phyloP scores from a whole-genome alignment of 2,329 filamentous ascomycete genomes.

The Xylaria sp. region DNA sequence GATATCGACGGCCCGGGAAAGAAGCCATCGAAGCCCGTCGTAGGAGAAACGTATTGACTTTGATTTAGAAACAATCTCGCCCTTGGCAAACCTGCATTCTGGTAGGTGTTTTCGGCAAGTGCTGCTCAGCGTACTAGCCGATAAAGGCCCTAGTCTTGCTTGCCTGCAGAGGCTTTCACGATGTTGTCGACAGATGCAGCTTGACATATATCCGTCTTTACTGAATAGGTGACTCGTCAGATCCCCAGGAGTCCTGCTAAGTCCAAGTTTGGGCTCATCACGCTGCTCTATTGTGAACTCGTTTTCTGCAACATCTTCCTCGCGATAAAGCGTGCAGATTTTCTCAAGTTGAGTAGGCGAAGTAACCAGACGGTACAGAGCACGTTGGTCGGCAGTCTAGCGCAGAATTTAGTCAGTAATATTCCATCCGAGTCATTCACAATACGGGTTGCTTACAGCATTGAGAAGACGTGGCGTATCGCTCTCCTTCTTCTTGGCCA shows the following conservation, averaged over 20 bases:
- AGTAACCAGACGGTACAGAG: constrained; percentile 1
- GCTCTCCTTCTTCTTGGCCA: background rate
- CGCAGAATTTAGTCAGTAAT: background rate
- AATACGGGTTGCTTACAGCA: background rate
- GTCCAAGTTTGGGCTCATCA: background rate
- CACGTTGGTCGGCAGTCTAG: constrained; percentile 15
- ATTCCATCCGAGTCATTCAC: background rate
- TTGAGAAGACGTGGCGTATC: background rate
- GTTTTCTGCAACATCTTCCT: background rate
- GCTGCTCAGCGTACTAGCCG: background rate
- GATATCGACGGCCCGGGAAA: background rate
- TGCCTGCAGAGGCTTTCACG: background rate
- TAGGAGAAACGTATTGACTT: constrained; percentile 6
- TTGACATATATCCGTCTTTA: background rate
- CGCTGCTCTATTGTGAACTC: constrained; percentile 1
- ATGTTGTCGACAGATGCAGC: background rate
- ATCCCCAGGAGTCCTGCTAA: background rate
- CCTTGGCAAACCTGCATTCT: constrained; percentile 20
- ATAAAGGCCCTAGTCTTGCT: background rate
- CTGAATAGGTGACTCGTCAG: background rate
- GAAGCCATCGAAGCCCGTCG: constrained; percentile 2
- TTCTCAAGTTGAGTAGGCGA: constrained; percentile 13
- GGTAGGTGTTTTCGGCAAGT: constrained; percentile 6
- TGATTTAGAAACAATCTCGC: constrained; percentile 15
- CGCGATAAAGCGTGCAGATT: background rate